Evolutionary conservation across 768 basidiomycete genomes (phyloP).

Genomic region (Fomitopsis pulvina): DNA sequence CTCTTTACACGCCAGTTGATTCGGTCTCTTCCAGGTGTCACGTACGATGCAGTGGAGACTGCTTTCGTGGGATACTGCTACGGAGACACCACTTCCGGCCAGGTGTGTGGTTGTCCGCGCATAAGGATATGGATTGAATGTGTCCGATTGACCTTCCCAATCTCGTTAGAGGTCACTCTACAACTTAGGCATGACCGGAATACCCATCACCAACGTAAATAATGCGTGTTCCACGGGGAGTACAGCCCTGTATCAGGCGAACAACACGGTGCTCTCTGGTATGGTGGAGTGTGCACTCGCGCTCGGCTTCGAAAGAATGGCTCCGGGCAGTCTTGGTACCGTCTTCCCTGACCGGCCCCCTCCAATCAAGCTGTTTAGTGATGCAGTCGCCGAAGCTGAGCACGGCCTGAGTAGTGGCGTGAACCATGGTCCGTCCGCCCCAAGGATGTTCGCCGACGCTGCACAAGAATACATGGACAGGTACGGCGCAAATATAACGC

Average conservation of each 20-base stretch:
- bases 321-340: slow-evolving; percentile 62
- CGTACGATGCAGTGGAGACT: slow-evolving; percentile 67
- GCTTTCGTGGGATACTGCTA: slow-evolving; percentile 78
- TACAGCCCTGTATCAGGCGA: slow-evolving; percentile 70
- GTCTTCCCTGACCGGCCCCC: slow-evolving; percentile 49
- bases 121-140: not conserved
- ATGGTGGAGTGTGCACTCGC: slow-evolving; percentile 72
- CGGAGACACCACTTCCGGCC: slow-evolving; percentile 74
- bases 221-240: slow-evolving; percentile 86
- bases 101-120: slow-evolving; percentile 36
- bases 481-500: slow-evolving; percentile 59
- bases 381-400: slow-evolving; percentile 45
- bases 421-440: slow-evolving; percentile 65
- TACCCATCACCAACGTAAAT: slow-evolving; percentile 83
- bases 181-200: slow-evolving; percentile 75
- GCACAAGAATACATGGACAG: slow-evolving; percentile 72
- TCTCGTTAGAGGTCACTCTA: slow-evolving; percentile 61
- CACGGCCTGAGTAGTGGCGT: slow-evolving; percentile 34
- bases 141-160: not conserved
- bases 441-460: slow-evolving; percentile 69
- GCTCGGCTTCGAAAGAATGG: slow-evolving; percentile 84
- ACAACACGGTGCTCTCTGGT: slow-evolving; percentile 62
- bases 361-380: slow-evolving; percentile 41
- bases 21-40: slow-evolving; percentile 52
- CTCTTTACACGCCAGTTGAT: not conserved